Evolutionary conservation across 441 rosid species (phyloP).

Genomic region (Francoa sonchifolia): DNA sequence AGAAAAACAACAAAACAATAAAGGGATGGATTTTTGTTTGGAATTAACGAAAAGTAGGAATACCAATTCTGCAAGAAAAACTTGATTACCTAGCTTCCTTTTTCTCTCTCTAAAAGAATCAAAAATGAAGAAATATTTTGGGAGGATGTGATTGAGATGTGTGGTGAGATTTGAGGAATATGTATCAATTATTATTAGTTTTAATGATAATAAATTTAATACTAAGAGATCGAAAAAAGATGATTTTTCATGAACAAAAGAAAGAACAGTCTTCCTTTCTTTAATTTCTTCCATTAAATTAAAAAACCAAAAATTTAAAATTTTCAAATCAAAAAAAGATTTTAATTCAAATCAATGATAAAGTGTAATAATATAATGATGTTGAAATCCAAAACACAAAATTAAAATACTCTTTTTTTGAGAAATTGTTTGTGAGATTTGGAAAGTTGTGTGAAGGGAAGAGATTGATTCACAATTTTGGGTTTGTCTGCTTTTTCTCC

Average conservation of each 20-base stretch:
- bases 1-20: no score
- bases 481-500: no score
- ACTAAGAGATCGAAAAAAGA: not conserved
- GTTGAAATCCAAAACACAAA: no score
- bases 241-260: conserved; percentile 11
- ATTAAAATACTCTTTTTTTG: no score
- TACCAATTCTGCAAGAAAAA: not conserved
- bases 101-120: conserved; percentile 8
- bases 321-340: not conserved
- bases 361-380: no score
- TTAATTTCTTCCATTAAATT: not conserved
- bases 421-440: no score
- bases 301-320: not conserved
- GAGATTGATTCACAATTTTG: no score
- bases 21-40: no score
- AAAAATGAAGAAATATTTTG: conserved; percentile 2
- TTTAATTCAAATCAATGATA: not conserved
- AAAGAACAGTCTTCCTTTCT: conserved; percentile 9
- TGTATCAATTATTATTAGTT: conserved; percentile 3
- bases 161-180: conserved; percentile 29
- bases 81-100: not conserved
- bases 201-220: not conserved
- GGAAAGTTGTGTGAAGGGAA: no score
- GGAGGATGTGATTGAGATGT: conserved; percentile 32
- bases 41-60: no score